phyloP scores from a whole-genome alignment of 2,329 filamentous ascomycete species.

The Colletotrichum endophyticum region DNA sequence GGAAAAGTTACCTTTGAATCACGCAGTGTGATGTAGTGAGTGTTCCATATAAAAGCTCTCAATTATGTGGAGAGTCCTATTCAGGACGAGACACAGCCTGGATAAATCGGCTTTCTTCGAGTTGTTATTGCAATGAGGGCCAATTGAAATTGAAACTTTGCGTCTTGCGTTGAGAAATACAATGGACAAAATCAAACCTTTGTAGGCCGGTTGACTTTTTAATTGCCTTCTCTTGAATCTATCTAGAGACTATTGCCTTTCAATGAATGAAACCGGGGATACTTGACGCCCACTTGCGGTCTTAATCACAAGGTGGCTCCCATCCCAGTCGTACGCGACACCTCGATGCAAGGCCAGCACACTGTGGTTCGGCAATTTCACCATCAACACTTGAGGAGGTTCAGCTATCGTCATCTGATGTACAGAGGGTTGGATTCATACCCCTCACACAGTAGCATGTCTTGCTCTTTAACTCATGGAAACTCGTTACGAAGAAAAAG shows the following conservation, averaged over 20 bases:
- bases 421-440: no score
- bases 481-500: neutral
- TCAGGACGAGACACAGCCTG: neutral
- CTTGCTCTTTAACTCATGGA: neutral
- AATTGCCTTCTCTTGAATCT: neutral
- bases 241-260: neutral
- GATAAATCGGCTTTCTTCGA: neutral
- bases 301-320: neutral
- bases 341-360: neutral
- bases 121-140: neutral
- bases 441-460: no score
- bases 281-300: neutral
- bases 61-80: neutral
- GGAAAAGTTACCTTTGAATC: neutral
- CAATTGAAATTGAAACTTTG: neutral
- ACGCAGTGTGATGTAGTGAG: neutral
- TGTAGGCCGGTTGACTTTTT: neutral
- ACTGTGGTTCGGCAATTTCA: neutral
- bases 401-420: neutral
- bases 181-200: neutral
- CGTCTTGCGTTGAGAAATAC: neutral
- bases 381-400: accelerated
- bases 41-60: neutral
- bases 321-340: no score
- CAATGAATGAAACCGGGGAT: neutral